Base-by-base conservation (phyloP, 2,329 filamentous ascomycete genomes). In the Keithomyces neogunnii region DNA sequence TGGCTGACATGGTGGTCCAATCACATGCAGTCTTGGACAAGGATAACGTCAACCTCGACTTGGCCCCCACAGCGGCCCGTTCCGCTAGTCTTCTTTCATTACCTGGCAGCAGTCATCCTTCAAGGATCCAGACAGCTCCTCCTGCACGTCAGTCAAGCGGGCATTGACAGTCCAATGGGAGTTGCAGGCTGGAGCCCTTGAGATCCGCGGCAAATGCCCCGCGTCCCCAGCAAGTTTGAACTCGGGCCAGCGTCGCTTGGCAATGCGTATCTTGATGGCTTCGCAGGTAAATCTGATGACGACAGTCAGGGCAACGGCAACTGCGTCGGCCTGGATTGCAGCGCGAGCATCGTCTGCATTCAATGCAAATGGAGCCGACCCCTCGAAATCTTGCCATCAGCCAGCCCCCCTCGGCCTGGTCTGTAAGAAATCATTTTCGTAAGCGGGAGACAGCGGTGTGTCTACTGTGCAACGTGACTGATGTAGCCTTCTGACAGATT, bases 231-330 rank as follows among this genome's bases (percentile, higher is more conserved):
- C 2, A 33, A 38, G n/a, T 51, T 51, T 11, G 36, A 39, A 19
- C 45, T 51, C 35, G 43, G 28, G 8, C 29, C 45, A 30, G 29
- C 33, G 29, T 31, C 48, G 29, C 45, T 47, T 4, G 35, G 13
- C 36, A 51, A 42, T 7, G 19, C 48, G 9, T 48, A 47, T 19
- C 48, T 36, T 29, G 48, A 51, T 31, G 50, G 50, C 35, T 48
- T 51, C 9, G 35, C 50, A 28, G 50, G 50, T 19, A 19, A 19
- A 19, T 19, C 19, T 19, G 19, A 19, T 19, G 19, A 19, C 19
- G 19, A 19, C 19, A 19, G 19, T 19, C 19, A 19, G 19, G 19
- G 19, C 19, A 19, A 19, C 19, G 19, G 19, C 19, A 19, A 19
- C 19, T 19, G 19, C 19, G 19, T 19, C 19, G 19, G 19, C 19